Base-by-base conservation (phyloP, 805 yeast species). In the Maudiozyma serrabonitensis region DNA sequence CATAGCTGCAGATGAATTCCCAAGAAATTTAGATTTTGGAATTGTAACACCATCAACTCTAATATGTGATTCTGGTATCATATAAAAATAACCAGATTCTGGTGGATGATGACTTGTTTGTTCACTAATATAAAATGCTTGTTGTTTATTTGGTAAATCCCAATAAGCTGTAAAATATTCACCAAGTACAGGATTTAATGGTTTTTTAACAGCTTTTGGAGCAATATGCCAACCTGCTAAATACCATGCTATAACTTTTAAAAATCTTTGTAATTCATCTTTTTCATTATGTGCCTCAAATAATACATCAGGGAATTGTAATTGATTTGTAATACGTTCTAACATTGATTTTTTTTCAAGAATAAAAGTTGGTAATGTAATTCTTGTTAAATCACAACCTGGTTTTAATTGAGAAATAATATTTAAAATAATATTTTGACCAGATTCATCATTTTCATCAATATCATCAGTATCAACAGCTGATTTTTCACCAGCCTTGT, bases 31-130 rank as follows among this genome's bases (percentile, higher is more conserved):
- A 1, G 97, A 89, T 61, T 79, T 82, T 21, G 99, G 99, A 42
- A 88, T 74, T 18, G 89, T 80, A 13, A 84, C 76, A 31, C 99
- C 99, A 61, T 93, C 99, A 21, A 84, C 88, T 54, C 93, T 78
- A 51, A 93, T 86, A 56, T 79, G 79, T 51, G 78, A 77, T 50
- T 80, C 84, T 0, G 99, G 99, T 37, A 87, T 77, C 68, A 83
- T 73, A 64, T 87, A 93, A 63, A 89, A 93, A 67, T 91, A 93
- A 0, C 95, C 83, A 0, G 96, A 87, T 64, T 93, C 85, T 13
- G 99, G 99, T n/a, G 99, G 98, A 64, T 93, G 99, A 62, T 93
- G 99, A 32, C 95, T 86, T 0, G 97, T 90, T 67, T 93, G 99
- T 66, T 93, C 99, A 1, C 97, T 75, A 19, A 91, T 68, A 65